Base-by-base conservation (phyloP, 129 eudicot species). In the Scalesia atractyloides region DNA sequence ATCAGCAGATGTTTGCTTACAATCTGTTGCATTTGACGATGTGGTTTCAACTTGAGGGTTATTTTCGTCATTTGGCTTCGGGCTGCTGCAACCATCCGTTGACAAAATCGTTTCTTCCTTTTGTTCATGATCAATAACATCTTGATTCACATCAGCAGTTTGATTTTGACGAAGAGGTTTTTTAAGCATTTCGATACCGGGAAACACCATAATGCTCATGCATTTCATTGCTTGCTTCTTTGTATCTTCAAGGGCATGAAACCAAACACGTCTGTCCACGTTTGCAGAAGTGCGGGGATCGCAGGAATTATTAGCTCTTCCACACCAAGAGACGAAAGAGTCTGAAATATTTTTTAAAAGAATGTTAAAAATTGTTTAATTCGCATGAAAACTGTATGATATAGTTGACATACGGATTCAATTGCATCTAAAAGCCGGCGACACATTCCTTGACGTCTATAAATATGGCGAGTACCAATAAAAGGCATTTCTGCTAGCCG, bases 391-490 rank as follows among this genome's bases (percentile, higher is more conserved):
- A 60, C 44, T 5, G 30, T 47, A 64, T 4, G 20, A 72, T 13
- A 18, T 22, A 47, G 15, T 9, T 14, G 69, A 80, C 87, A 60
- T 84, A 94, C 99, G 82, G 49, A 78, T 83, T 94, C 97, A 73
- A 88, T 81, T 47, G 93, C 96, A 77, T 82, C 80, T 15, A 93
- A 81, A 73, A 93, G 96, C 59, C 89, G 95, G 17, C 97, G 86
- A 58, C 98, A 89, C 98, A 93, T 86, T 68, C 99, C 97, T 83
- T 94, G 96, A 51, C 99, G 97, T 80, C 99, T 82, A 76, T 88
- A 88, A 63, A 72, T 79, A 67, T 82, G 80, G 43, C 99, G 96
- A 59, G 99, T 94, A 73, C 96, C 99, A 52, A 94, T 88, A 72
- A 94, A 94, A 48, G 99, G 97, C 99, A 94, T 94, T 88, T 94